Base-by-base conservation (phyloP, 441 rosid species). In the Macaranga tanarius region DNA sequence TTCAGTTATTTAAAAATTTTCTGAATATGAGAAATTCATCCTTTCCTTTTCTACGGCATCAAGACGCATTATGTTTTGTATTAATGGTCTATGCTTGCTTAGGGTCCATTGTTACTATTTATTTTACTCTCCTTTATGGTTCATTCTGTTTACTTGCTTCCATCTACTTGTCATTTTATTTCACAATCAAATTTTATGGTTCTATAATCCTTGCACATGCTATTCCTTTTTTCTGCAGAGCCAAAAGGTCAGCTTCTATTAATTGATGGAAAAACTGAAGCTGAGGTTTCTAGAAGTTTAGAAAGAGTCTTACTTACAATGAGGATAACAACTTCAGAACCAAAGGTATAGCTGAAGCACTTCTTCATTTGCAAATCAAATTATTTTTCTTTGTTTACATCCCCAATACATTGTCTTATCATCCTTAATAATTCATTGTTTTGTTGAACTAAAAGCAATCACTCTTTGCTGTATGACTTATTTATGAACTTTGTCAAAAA, bases 161-260 rank as follows among this genome's bases (percentile, higher is more conserved):
- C 48, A 54, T 65, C 69, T 26, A 50, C 48, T 51, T 59, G 40
- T 7, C 22, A 16, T 71, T 65, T 15, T 60, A 38, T 45, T 63
- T 34, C 40, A 22, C 23, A 34, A 1, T 50, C 65, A 42, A 66
- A 22, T 22, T 73, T 25, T 56, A 28, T 61, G 61, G 23, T 20
- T n/a, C 56, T 25, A 20, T 59, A 31, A 71, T 25, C 6, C 55
- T 62, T 76, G 71, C 62, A 4, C 50, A 28, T 65, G n/a, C 62
- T 56, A 26, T 61, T 58, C 23, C 71, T 73, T 62, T 59, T 67
- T 81, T 55, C 65, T 47, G 71, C 87, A 93, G 98, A 92, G 79
- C 99, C 99, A 38, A 96, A 93, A 86, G 99, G 98, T 77, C 99
- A 96, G 86, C 96, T 96, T 83, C 89, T 96, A 54, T 64, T 85